Evolutionary conservation across 805 yeast species (phyloP), one percentile per base, ranked within the genome.

Genomic region (Ogataea trehalophila): DNA sequence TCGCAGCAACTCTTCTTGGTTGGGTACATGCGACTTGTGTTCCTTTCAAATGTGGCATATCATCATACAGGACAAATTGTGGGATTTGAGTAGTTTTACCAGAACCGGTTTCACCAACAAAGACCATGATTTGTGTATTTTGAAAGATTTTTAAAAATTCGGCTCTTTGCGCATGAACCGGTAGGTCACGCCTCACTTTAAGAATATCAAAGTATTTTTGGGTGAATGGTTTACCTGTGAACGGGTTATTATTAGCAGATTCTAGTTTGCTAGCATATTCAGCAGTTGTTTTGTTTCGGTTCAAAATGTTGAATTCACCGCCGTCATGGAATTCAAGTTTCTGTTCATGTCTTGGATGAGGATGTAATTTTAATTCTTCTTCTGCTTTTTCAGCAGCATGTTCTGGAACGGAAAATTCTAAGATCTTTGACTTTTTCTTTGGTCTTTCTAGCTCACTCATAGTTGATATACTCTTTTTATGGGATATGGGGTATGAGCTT

Each of bases 11-110:
- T 70, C 99, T 83, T 73, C 99, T 82, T 16, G 99, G 99, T 68
- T 79, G 92, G 0, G 98, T 91, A 81, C 97, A 91, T 1, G 97
- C 98, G 46, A 92, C 92, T 69, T 84, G 92, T 15, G 82, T 82
- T 5, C 92, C 91, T 44, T 71, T 70, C 55, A 89, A 72, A 60
- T 89, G 96, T 16, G 97, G 96, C 77, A 92, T 78, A 58, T 91
- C 98, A 65, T 94, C 97, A 60, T 80, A 89, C 43, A 84, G 71
- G 20, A 92, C 97, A 69, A 91, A 94, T 69, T 92, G 99, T 3
- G 99, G 98, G 53, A 92, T 91, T 71, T 92, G 99, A 0, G 99
- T 92, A 23, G 98, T 92, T 69, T 92, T 92, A 79, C 99, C 99
- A 31, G 97, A 89, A 72, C 99, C 99, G 5, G 99, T 92, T 66